Evolutionary conservation across 306 rosid genomes (phyloP).

Genomic region (Casuarina cunninghamiana): DNA sequence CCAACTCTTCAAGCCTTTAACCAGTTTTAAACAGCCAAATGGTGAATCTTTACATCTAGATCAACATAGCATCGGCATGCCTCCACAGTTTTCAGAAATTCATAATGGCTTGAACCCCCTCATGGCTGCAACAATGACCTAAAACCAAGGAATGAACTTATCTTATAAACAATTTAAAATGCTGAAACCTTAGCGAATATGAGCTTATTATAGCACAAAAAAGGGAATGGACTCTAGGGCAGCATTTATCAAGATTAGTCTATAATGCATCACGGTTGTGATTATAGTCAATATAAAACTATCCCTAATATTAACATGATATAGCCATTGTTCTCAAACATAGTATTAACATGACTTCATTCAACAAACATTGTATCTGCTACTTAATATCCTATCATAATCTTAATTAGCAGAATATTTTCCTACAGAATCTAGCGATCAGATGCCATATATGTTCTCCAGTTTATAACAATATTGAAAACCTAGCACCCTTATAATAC

Average conservation of each 20-base stretch:
- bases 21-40: no score
- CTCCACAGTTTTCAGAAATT: conserved; percentile 13
- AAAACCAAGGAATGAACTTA: conserved; percentile 16
- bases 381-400: not conserved
- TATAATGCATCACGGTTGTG: not conserved
- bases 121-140: conserved; percentile 54
- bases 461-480: not conserved
- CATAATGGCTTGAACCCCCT: conserved; percentile 42
- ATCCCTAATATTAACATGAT: not conserved
- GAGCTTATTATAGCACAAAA: not conserved
- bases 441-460: not conserved
- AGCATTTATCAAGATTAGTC: not conserved
- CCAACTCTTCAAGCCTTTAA: no score
- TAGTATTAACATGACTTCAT: not conserved
- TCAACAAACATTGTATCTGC: not conserved
- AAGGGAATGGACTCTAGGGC: not conserved
- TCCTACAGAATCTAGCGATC: not conserved
- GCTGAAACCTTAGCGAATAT: not conserved
- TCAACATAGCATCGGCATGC: not conserved
- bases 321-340: not conserved
- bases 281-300: not conserved
- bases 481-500: not conserved
- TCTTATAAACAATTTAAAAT: not conserved
- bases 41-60: no score
- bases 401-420: not conserved